Evolutionary conservation across 2,329 filamentous ascomycete genomes (phyloP), one percentile per base, ranked within the genome.

Genomic region (Clonostachys rhizophaga): DNA sequence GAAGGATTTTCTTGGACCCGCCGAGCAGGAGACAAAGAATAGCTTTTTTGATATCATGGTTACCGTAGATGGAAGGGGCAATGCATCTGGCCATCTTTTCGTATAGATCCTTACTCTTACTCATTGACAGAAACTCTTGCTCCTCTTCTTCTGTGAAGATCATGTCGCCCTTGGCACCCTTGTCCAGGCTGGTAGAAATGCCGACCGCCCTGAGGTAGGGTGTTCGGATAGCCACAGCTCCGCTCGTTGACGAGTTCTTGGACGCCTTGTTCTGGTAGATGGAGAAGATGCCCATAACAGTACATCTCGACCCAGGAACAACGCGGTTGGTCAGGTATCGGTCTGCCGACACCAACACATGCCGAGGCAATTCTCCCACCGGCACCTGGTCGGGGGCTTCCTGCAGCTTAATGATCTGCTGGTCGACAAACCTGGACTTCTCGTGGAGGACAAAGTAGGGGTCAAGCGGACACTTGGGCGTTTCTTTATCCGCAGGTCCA

Each of bases 351-450:
- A 99, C 89, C 51, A 97, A 80, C 42, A 99, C 95, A 58, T 99
- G 94, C 40, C 94, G 81, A 4, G 94, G 94, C 44, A 99, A 73
- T 68, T 99, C 94, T 71, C 94, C 94, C 2, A 99, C 94, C 0
- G 94, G 94, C 0, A 99, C 94, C 66, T 97, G 91, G 60, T 99
- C 94, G 2, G 94, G 94, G 1, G 92, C 94, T 68, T 99, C 94
- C 64, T 99, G 94, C 16, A 99, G 81, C 67, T 99, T 99, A 64
- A 99, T 87, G 50, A 99, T 89, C 66, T 99, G 94, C 67, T 99
- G 94, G 60, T 99, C 94, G 58, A 97, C 91, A 63, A 99, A 99
- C 53, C 84, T 83, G 36, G 89, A 96, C 64, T 87, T 91, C 67
- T 99, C 94, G 63, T 99, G 94, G 49, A 94, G 79, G 48, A 99